A percentile compares a stretch with the other conserved stretches of the same genome.
Conservation (phyloP, 345 rosid genomes). For the Draba incana region DNA sequence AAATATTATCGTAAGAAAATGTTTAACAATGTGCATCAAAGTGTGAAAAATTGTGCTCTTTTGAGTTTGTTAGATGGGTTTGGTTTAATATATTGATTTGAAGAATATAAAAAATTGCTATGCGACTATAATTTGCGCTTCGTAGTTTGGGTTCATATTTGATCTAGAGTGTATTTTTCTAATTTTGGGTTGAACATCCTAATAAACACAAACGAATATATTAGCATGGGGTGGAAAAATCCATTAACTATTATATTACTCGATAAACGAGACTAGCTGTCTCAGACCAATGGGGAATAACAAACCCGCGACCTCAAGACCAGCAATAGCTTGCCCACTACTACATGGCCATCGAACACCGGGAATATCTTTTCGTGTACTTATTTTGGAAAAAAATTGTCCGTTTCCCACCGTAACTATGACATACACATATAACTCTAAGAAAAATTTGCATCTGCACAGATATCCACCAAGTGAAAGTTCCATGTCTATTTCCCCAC, state of each 20-base stretch:
- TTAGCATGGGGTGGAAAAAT: no score
- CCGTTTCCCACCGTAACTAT: no score
- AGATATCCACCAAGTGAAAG: no score
- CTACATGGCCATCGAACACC: background rate
- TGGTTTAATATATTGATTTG: background rate
- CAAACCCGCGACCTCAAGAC: background rate
- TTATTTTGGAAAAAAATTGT: no score
- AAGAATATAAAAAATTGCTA: no score
- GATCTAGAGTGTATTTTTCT: no score
- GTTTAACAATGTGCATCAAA: conserved; percentile 5
- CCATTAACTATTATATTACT: background rate
- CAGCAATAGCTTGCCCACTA: background rate
- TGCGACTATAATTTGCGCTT: no score
- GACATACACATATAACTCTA: no score
- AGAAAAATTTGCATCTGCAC: no score
- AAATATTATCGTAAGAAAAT: conserved; percentile 12
- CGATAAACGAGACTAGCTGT: background rate
- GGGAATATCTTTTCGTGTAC: background rate
- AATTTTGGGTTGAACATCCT: no score
- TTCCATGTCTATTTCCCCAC: no score
- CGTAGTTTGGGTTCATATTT: background rate
- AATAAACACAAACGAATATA: no score
- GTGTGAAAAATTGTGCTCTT: background rate
- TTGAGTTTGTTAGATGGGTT: background rate
- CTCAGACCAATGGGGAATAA: background rate